Evolutionary conservation across 257 asterid genomes (phyloP).

Genomic region (Fraxinus anomala): DNA sequence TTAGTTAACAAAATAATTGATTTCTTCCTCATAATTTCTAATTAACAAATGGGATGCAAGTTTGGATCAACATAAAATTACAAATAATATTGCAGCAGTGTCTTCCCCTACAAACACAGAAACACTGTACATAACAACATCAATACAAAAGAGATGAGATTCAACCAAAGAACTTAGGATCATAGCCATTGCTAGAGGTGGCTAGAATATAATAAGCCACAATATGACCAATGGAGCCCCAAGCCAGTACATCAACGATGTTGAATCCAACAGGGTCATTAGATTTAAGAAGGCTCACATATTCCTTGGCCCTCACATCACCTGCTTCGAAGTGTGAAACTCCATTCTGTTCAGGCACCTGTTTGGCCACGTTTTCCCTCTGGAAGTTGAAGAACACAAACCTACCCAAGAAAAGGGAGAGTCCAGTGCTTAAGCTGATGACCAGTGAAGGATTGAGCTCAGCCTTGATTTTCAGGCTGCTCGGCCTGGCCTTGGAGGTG

Average conservation of each 20-base stretch:
- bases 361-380: constrained; percentile 92
- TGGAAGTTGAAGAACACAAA: constrained; percentile 96
- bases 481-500: constrained; percentile 28
- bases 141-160: background rate
- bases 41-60: background rate
- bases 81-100: background rate
- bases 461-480: constrained; percentile 46
- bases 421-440: constrained; percentile 89
- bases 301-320: constrained; percentile 85
- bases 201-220: constrained; percentile 93
- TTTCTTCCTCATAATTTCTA: no score
- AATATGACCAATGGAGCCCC: constrained; percentile 97
- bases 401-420: constrained; percentile 82
- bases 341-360: constrained; percentile 95
- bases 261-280: constrained; percentile 95
- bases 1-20: no score
- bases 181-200: constrained; percentile 93
- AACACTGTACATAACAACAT: background rate
- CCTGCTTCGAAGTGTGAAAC: constrained; percentile 89
- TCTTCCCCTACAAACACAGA: background rate
- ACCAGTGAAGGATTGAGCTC: constrained; percentile 78
- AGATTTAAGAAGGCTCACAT: constrained; percentile 84
- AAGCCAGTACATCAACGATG: constrained; percentile 89
- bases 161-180: constrained; percentile 71
- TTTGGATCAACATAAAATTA: background rate